phyloP scores from a whole-genome alignment of 2,329 filamentous ascomycete genomes.

The Trichothecium sympodiale region DNA sequence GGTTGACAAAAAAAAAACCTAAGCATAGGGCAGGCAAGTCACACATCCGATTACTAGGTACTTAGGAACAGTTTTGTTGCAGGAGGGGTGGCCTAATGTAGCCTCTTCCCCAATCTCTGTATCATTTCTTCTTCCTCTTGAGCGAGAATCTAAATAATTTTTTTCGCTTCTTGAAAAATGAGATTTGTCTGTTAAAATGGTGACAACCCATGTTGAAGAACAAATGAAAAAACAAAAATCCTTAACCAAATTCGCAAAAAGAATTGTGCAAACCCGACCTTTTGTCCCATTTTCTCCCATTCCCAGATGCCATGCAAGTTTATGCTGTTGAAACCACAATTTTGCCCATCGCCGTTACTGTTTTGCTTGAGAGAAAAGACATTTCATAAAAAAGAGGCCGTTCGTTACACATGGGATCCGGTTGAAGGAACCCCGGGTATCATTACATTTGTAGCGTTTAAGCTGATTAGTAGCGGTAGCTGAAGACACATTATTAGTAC shows the following conservation, averaged over 20 bases:
- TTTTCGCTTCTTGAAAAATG: conserved; percentile 1
- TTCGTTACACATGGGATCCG: conserved; percentile 25
- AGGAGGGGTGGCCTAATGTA: no score
- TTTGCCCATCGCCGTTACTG: conserved; percentile 19
- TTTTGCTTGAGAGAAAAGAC: conserved; percentile 14
- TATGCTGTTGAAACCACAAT: conserved; percentile 33
- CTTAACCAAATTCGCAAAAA: conserved; percentile 13
- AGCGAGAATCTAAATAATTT: conserved; percentile 4
- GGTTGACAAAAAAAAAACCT: no score
- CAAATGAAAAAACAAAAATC: conserved; percentile 3
- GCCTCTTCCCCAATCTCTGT: no score
- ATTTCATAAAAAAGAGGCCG: conserved; percentile 10
- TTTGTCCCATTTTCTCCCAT: conserved; percentile 13
- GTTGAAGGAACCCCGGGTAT: conserved; percentile 28
- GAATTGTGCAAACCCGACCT: conserved; percentile 13
- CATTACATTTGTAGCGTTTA: conserved; percentile 15
- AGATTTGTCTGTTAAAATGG: not conserved
- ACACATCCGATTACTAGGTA: no score
- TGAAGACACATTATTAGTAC: conserved; percentile 11
- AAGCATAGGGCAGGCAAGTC: no score
- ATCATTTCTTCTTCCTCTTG: no score
- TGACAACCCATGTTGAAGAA: conserved; percentile 4
- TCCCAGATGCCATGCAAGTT: conserved; percentile 26
- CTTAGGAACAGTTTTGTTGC: no score
- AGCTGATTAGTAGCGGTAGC: conserved; percentile 33